These are phyloP conservation scores for Colletotrichum sp. DNA, from an alignment of 2,329 filamentous ascomycete genomes.

Conservation along the genomic window DNA sequence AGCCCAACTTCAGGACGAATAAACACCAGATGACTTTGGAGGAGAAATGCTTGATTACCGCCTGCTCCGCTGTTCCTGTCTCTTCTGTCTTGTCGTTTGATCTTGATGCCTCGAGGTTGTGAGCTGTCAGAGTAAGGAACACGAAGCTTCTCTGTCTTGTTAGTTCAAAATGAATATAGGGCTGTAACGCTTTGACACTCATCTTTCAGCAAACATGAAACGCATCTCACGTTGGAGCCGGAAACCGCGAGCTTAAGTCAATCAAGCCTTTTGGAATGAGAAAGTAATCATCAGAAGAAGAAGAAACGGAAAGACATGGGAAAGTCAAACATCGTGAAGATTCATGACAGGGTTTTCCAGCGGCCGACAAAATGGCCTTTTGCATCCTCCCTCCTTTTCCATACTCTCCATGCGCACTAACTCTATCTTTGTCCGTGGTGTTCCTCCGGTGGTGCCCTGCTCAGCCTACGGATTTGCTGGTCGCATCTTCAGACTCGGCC, in stretches of 20 bases:
- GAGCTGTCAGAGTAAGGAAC: slow-evolving; percentile 2
- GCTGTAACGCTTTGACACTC: slow-evolving; percentile 12
- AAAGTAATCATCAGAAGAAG: slow-evolving; percentile 3
- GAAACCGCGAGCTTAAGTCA: slow-evolving; percentile 24
- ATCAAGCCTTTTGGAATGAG: slow-evolving; percentile 27
- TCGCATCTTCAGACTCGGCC: background rate
- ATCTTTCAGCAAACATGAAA: slow-evolving; percentile 15
- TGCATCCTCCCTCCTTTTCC: background rate
- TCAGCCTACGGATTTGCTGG: background rate
- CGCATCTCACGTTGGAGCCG: background rate
- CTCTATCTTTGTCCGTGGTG: background rate
- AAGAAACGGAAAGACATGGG: slow-evolving; percentile 15
- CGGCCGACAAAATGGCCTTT: background rate
- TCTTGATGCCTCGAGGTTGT: background rate
- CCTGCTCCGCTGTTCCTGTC: background rate
- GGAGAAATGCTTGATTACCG: background rate
- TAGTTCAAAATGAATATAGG: background rate
- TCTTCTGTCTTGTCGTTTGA: background rate
- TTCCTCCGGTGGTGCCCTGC: background rate
- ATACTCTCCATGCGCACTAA: background rate
- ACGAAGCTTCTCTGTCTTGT: background rate
- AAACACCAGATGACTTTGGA: background rate
- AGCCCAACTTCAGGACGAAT: slow-evolving; percentile 1
- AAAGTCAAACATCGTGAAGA: slow-evolving; percentile 10
- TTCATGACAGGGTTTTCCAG: background rate